Conservation (phyloP, 2,329 filamentous ascomycete genomes). For the Pseudogymnoascus sp. region DNA sequence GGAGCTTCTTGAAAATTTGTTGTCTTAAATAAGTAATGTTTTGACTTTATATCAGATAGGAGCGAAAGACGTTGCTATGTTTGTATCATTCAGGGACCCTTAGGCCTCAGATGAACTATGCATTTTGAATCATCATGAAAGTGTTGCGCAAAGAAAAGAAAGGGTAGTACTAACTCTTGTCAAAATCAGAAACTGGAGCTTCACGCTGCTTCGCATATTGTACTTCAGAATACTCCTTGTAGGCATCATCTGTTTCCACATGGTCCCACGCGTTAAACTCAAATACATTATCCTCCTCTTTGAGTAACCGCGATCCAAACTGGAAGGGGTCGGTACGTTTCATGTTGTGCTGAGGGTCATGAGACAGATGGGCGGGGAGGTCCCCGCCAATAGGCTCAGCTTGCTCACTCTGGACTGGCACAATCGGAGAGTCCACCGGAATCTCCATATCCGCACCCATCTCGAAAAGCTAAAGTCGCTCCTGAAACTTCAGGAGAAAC, state of each 20-base stretch:
- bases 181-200: constrained; percentile 84
- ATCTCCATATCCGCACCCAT: background rate
- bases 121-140: constrained; percentile 47
- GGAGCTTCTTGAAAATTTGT: constrained; percentile 9
- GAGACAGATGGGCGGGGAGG: constrained; percentile 22
- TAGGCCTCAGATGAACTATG: constrained; percentile 63
- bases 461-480: background rate
- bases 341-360: constrained; percentile 51
- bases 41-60: constrained; percentile 51
- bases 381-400: background rate
- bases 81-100: constrained; percentile 48
- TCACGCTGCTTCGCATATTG: constrained; percentile 81
- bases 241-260: constrained; percentile 83
- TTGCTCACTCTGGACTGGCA: background rate
- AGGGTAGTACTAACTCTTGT: constrained; percentile 55
- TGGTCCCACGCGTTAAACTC: constrained; percentile 99
- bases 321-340: constrained; percentile 91
- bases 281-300: constrained; percentile 81
- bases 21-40: constrained; percentile 10
- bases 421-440: background rate
- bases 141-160: constrained; percentile 5
- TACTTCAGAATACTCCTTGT: constrained; percentile 74
- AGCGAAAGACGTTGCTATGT: constrained; percentile 57
- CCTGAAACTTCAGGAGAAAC: constrained; percentile 3
- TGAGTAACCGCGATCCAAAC: constrained; percentile 82